phyloP scores from a whole-genome alignment of 805 yeast species.

The Myxozyma mucilagina region DNA sequence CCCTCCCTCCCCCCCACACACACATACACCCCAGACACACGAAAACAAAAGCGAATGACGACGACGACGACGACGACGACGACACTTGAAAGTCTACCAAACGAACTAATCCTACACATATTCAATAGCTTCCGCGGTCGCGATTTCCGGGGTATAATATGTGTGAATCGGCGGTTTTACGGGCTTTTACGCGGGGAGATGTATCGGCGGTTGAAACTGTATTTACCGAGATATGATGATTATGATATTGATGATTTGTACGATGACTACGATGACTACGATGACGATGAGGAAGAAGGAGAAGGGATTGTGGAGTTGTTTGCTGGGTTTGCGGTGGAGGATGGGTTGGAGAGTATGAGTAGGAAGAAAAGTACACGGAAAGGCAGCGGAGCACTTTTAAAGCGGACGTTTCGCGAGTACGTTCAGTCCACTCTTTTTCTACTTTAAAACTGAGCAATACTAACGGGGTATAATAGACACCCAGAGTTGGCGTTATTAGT shows the following conservation, averaged over 20 bases:
- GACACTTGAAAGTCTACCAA: constrained; percentile 9
- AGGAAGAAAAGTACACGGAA: constrained; percentile 1
- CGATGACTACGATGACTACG: neutral
- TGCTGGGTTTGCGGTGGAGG: constrained; percentile 15
- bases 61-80: too few relatives aligned
- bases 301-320: constrained; percentile 17
- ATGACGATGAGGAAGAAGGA: constrained; percentile 2
- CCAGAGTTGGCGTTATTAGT: constrained; percentile 18
- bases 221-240: constrained; percentile 11
- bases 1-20: too few relatives aligned
- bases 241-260: neutral
- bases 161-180: constrained; percentile 25
- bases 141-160: constrained; percentile 28
- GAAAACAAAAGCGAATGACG: too few relatives aligned
- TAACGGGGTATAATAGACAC: constrained; percentile 1
- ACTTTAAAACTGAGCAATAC: neutral
- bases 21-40: too few relatives aligned
- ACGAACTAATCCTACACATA: constrained; percentile 24
- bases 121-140: constrained; percentile 25
- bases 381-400: constrained; percentile 29
- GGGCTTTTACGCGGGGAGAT: constrained; percentile 21
- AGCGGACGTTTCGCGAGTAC: constrained; percentile 28
- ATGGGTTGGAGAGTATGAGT: neutral
- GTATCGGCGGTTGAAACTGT: constrained; percentile 25
- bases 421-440: neutral